Evolutionary conservation across 306 rosid species (phyloP), one percentile per base, ranked within the genome.

Genomic region (Cucurbita argyrosperma): DNA sequence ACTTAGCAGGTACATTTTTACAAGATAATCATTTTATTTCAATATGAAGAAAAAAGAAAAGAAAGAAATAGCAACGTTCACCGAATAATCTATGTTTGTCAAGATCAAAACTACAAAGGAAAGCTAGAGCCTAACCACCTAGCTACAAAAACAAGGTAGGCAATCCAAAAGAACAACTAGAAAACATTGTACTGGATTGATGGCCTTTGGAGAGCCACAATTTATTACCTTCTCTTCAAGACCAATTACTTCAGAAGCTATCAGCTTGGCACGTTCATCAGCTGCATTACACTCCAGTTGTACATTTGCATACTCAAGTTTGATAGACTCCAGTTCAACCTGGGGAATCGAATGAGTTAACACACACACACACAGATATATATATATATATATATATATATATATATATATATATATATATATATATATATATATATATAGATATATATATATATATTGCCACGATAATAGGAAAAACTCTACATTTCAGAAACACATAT

Each of bases 151-250:
- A 55, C 15, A 46, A 69, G 74, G 14, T 68, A 30, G 42, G 42
- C 73, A 47, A 23, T 13, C 43, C 7, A 9, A 47, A 62, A 15
- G 10, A 37, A 8, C 4, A 37, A 18, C 42, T 42, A 1, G 18
- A 47, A 26, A 69, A 8, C 40, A 30, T 13, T 35, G 11, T 26
- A 47, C 51, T 47, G 43, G 49, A 69, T 69, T 30, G 6, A 67
- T 45, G 15, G 58, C 74, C 58, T 49, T 21, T 7, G 7, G 74
- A 49, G 23, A 69, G 30, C 9, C 43, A 64, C 12, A 63, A 39
- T n/a, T n/a, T 54, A 69, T 54, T 89, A 95, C 99, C 97, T 95
- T 95, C 88, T 91, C 96, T 89, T 95, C 99, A 84, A 95, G 82
- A 30, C 96, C 87, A 58, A 91, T 95, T 73, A 95, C 97, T 87